Percentiles rank a stretch among this genome's conserved stretches.
These are phyloP conservation scores for Silene noctiflora DNA, from an alignment of 179 eudicot genomes.

Conservation along the genomic window DNA sequence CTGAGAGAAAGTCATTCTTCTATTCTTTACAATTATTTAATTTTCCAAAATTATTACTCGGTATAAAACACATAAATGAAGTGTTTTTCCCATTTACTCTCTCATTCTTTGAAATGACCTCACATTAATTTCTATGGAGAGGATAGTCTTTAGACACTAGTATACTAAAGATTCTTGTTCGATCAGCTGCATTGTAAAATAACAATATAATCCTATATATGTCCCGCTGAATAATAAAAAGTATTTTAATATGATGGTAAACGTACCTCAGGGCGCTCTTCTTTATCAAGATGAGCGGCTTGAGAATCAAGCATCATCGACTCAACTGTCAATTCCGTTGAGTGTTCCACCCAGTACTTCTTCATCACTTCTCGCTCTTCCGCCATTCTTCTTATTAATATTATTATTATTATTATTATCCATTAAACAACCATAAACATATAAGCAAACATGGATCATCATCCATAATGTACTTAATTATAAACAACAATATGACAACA, in stretches of 20 bases:
- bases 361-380: slow-evolving; percentile 71
- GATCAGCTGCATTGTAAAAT: neutral
- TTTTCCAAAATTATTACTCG: too few relatives aligned
- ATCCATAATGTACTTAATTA: slow-evolving; percentile 25
- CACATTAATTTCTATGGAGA: too few relatives aligned
- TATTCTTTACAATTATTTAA: too few relatives aligned
- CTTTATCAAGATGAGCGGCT: slow-evolving; percentile 90
- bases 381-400: slow-evolving; percentile 23
- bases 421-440: neutral
- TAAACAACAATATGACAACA: too few relatives aligned
- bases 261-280: slow-evolving; percentile 90
- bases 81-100: too few relatives aligned
- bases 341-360: slow-evolving; percentile 86
- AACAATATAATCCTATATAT: too few relatives aligned
- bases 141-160: neutral
- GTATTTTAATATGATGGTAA: too few relatives aligned
- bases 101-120: too few relatives aligned
- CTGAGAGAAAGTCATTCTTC: too few relatives aligned
- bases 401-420: neutral
- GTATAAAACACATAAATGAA: too few relatives aligned
- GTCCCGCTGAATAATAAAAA: too few relatives aligned
- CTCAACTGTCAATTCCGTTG: slow-evolving; percentile 72
- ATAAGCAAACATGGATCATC: slow-evolving; percentile 43
- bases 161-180: neutral
- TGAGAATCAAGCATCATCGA: slow-evolving; percentile 98